Base-by-base conservation (phyloP, 805 yeast genomes). In the Candida germanica region DNA sequence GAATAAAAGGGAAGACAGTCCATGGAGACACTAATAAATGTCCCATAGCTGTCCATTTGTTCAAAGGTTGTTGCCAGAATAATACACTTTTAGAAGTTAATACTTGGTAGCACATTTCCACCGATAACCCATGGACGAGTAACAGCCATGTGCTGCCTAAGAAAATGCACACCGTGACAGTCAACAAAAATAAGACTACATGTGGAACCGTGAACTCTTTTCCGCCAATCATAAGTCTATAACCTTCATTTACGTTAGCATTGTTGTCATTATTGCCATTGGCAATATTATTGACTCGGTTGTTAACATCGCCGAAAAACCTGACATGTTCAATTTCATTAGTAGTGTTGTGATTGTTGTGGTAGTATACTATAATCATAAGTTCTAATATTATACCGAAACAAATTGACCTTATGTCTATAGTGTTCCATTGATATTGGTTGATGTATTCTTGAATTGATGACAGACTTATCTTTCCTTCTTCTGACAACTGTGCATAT, bases 41-140 rank as follows among this genome's bases (percentile, higher is more conserved):
- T 5, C 22, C 35, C 3, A 6, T 24, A 12, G 22, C 18, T 9
- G 36, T 23, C 23, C 29, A 21, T 11, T 14, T 23, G 15, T 29
- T 31, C 15, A 35, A 6, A 5, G 6, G 6, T 2, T 22, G 12
- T 6, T 17, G 17, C 19, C 13, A 8, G 6, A 11, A 12, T 9
- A n/a, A 12, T 11, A 24, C 6, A 11, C 29, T 25, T 7, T 15
- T 18, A 12, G 23, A 7, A 9, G 8, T 35, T 26, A 23, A 39
- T 6, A 39, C 25, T 17, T 45, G 38, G 10, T 42, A 27, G 5
- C 61, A 59, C 6, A 49, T 29, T 27, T 54, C 58, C 19, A 57
- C 41, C 22, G 47, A 51, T 16, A 48, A 31, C 10, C 37, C 42
- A 33, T 56, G 61, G 5, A 52, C 47, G 16, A 44, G 29, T 9